Conservation (phyloP, 768 basidiomycete genomes). For the Lactarius deliciosus region DNA sequence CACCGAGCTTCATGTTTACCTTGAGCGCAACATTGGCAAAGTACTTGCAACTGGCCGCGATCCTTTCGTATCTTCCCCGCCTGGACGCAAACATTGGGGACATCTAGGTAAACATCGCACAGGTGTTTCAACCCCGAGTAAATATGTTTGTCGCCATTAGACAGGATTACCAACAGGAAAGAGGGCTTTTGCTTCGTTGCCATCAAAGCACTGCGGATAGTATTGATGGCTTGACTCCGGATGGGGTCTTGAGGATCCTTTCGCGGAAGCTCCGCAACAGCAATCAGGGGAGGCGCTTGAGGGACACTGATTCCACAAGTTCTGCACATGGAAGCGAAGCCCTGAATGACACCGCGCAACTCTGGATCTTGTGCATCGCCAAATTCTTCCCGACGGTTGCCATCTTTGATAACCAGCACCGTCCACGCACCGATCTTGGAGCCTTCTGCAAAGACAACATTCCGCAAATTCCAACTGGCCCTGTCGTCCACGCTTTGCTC, state of each 20-base stretch:
- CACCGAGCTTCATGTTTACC: conserved; percentile 56
- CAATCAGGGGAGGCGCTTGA: conserved; percentile 39
- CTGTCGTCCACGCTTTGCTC: conserved; percentile 42
- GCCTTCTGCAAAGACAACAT: conserved; percentile 61
- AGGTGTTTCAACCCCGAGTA: conserved; percentile 55
- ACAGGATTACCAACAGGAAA: conserved; percentile 48
- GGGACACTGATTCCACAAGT: conserved; percentile 60
- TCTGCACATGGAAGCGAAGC: conserved; percentile 62
- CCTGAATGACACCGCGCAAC: conserved; percentile 46
- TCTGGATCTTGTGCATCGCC: conserved; percentile 50
- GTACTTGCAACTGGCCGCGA: conserved; percentile 53
- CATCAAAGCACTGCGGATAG: conserved; percentile 45
- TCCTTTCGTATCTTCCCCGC: conserved; percentile 68
- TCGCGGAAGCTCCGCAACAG: conserved; percentile 48
- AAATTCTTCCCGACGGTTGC: conserved; percentile 60
- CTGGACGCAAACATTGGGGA: conserved; percentile 71
- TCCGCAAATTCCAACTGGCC: conserved; percentile 55
- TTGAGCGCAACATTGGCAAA: conserved; percentile 57
- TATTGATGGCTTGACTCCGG: conserved; percentile 48
- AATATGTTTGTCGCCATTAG: conserved; percentile 47
- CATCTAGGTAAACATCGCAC: conserved; percentile 50
- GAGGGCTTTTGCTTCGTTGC: conserved; percentile 42
- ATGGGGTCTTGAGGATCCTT: conserved; percentile 55
- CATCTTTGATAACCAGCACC: conserved; percentile 66
- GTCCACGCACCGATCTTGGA: conserved; percentile 60